Base-by-base conservation (phyloP, 2,329 filamentous ascomycete species). In the Pseudogymnoascus sp. region DNA sequence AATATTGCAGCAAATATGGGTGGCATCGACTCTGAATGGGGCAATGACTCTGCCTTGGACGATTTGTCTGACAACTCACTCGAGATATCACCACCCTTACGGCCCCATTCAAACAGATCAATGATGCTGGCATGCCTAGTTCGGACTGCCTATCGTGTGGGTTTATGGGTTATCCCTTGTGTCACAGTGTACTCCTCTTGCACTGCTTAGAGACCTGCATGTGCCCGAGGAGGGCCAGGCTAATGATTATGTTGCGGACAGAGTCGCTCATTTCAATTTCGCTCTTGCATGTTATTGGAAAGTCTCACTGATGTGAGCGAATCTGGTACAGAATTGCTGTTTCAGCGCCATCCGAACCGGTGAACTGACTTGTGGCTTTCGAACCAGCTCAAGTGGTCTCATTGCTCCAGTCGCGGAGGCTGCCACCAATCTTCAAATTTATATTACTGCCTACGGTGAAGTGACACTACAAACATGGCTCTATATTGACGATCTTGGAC, bases 321-420 rank as follows among this genome's bases (percentile, higher is more conserved):
- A 22, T 41, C 0, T 22, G 38, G 38, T 40, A 40, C 38, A 22
- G 8, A 10, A 10, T 1, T 10, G 26, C 14, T 24, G 53, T 59
- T 59, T 59, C 53, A 59, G 53, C 53, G 33, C 26, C 28, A 59
- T 33, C 7, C 28, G 26, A 59, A 59, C 53, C 53, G 53, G 53
- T 59, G 53, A 59, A 59, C 53, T 35, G 53, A 59, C 53, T 59
- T 6, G 26, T 33, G n/a, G 28, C 26, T 59, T 59, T 1, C 53
- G 14, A 35, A 24, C 19, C 53, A 59, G 53, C 28, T 59, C 33
- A 35, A 33, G 2, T 59, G 53, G 53, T 59, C 26, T 59, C 53
- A 19, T 59, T 59, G 14, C 33, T 35, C 2, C 53, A 59, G 12
- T 16, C 24, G 50, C 24, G 31, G 50, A 16, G 22, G 46, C 24